Base-by-base conservation (phyloP, 352 stramenopile species). In the Pythium diclinum region DNA sequence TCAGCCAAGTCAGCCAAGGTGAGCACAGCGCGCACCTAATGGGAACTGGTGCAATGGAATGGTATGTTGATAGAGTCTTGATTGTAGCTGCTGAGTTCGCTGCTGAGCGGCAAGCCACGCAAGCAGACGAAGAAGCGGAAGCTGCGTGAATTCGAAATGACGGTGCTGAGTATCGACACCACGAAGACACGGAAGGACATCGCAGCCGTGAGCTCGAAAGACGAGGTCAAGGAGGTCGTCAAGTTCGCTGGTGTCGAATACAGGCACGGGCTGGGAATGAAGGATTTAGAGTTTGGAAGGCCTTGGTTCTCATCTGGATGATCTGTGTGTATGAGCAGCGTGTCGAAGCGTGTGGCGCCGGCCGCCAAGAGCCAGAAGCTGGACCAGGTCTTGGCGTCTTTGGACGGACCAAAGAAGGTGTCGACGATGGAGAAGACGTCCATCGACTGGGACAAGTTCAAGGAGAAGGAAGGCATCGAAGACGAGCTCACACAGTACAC, bases 391-490 rank as follows among this genome's bases (percentile, higher is more conserved):
- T 63, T 98, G 38, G 79, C 79, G 34, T 77, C 92, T 28, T 64
- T 98, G 33, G 85, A 95, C 44, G 86, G 81, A 17, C 91, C 91
- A 0, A 91, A 95, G 72, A 97, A 97, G 68, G 78, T 98, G 7
- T 97, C 90, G 10, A 98, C 94, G 6, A 96, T 98, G 60, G 90
- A 96, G 76, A 99, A 99, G 72, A 95, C 94, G 38, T 95, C 81
- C 33, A 72, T 96, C 16, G 96, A 99, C 74, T 99, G 96, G 96
- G 92, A 98, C 73, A 83, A 87, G 23, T 99, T 98, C 79, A 99
- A 99, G 71, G 78, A 94, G 40, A 76, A 93, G 34, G 79, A 96
- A 56, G 88, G 88, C 46, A 87, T 98, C 55, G 87, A 97, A 48
- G 94, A 98, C 54, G 90, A 98, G 61, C 74, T 99, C 14, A 78